Percentiles rank a stretch among this genome's conserved stretches.
Conservation (phyloP, 2,329 filamentous ascomycete species). For the Monosporascus sp. region DNA sequence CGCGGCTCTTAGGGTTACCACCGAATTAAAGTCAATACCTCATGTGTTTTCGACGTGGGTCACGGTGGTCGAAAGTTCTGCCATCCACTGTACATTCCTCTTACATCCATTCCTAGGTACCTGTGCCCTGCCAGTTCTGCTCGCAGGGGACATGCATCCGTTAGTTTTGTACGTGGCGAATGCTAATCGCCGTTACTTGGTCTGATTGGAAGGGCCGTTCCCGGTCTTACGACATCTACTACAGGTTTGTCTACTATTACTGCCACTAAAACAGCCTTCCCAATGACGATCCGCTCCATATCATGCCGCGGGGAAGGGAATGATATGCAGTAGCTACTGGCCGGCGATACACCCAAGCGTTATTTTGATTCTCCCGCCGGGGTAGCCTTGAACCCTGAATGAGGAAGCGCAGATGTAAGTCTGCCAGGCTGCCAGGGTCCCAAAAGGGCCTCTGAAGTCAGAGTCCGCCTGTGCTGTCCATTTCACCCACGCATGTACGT, state of each 20-base stretch:
- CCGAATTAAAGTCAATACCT: no score
- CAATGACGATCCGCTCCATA: constrained; percentile 20
- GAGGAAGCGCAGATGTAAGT: not conserved
- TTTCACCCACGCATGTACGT: no score
- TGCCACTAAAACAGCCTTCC: constrained; percentile 19
- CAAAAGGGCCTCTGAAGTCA: constrained; percentile 15
- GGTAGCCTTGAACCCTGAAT: not conserved
- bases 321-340: not conserved
- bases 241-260: constrained; percentile 18
- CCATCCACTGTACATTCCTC: no score
- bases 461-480: constrained; percentile 7
- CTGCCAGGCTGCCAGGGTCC: no score
- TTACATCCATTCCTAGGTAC: no score
- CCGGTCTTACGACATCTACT: constrained; percentile 23
- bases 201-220: constrained; percentile 20
- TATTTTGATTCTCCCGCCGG: not conserved
- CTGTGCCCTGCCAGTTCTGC: no score
- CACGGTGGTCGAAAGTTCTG: no score
- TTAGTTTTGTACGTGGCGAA: constrained; percentile 26
- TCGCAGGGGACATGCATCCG: constrained; percentile 8
- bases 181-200: constrained; percentile 14
- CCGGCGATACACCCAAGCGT: constrained; percentile 1
- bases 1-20: no score
- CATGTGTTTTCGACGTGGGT: no score
- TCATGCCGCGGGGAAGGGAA: not conserved